phyloP scores from a whole-genome alignment of 768 basidiomycete species.

The Lactarius pseudohatsudake region DNA sequence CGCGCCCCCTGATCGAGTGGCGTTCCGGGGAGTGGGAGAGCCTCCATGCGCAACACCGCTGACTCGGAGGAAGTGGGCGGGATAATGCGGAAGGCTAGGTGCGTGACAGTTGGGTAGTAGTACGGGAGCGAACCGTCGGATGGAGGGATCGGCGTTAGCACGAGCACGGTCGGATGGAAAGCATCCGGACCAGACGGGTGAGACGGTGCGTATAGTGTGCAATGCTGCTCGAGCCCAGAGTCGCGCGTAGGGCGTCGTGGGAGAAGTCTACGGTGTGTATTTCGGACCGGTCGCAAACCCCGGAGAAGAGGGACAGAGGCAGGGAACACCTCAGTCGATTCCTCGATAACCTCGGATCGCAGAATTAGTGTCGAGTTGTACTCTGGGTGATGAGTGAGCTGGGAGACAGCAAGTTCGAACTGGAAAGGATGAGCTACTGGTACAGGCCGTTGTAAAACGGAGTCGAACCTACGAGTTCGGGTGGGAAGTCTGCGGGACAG shows the following conservation, averaged over 20 bases:
- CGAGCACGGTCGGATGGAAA: slow-evolving; percentile 39
- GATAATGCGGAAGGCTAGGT: slow-evolving; percentile 81
- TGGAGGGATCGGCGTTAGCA: slow-evolving; percentile 59
- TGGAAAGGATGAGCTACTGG: slow-evolving; percentile 35
- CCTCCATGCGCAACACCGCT: slow-evolving; percentile 54
- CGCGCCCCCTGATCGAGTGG: slow-evolving; percentile 57
- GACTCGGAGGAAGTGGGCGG: slow-evolving; percentile 31
- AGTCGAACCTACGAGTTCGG: slow-evolving; percentile 33
- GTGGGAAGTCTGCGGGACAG: slow-evolving; percentile 37
- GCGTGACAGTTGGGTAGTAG: slow-evolving; percentile 82
- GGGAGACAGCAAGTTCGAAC: slow-evolving; percentile 73
- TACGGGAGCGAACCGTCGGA: slow-evolving; percentile 63
- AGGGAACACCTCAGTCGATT: slow-evolving; percentile 35
- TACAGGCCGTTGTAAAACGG: too few relatives aligned
- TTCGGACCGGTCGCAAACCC: slow-evolving; percentile 45
- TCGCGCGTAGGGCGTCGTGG: slow-evolving; percentile 81
- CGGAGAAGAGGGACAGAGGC: slow-evolving; percentile 40
- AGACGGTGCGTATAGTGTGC: slow-evolving; percentile 59
- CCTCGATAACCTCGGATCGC: slow-evolving; percentile 66
- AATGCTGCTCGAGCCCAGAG: slow-evolving; percentile 68
- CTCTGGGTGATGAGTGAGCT: slow-evolving; percentile 85
- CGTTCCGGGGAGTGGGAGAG: slow-evolving; percentile 46
- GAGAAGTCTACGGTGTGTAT: slow-evolving; percentile 66
- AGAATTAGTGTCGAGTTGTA: slow-evolving; percentile 91
- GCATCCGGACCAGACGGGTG: slow-evolving; percentile 23